phyloP scores from a whole-genome alignment of 1,139 yeast species.

The Kazachstania sp. region DNA sequence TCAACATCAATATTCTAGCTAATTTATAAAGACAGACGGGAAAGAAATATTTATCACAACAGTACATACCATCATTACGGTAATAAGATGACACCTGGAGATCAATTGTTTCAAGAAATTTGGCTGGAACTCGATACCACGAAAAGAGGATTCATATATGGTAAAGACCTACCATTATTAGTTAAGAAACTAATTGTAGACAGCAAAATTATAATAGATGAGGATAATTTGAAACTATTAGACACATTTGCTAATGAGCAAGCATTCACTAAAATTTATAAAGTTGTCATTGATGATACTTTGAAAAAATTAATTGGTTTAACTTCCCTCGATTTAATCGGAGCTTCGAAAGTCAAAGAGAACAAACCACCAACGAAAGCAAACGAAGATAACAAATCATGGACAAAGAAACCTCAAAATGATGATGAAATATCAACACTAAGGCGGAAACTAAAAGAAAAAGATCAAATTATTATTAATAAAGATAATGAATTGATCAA shows the following conservation, averaged over 20 bases:
- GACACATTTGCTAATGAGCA: constrained; percentile 24
- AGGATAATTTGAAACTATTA: constrained; percentile 20
- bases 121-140: constrained; percentile 30
- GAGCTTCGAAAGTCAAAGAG: too few species aligned
- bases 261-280: constrained; percentile 26
- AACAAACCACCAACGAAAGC: neutral
- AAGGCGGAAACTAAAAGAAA: constrained; percentile 5
- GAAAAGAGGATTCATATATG: constrained; percentile 29
- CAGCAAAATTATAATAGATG: constrained; percentile 8
- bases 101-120: constrained; percentile 18
- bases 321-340: constrained; percentile 13
- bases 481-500: constrained; percentile 16
- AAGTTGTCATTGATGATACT: constrained; percentile 26
- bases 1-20: too few species aligned
- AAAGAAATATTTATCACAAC: too few species aligned
- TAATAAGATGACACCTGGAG: constrained; percentile 4
- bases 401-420: too few species aligned
- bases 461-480: constrained; percentile 25
- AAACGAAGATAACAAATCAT: too few species aligned
- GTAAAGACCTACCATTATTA: constrained; percentile 20
- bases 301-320: constrained; percentile 25
- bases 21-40: too few species aligned
- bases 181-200: neutral
- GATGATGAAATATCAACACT: neutral
- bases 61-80: too few species aligned